Evolutionary conservation across 1,284 basidiomycete genomes (phyloP).

Genomic region (Cryptococcus floricola): DNA sequence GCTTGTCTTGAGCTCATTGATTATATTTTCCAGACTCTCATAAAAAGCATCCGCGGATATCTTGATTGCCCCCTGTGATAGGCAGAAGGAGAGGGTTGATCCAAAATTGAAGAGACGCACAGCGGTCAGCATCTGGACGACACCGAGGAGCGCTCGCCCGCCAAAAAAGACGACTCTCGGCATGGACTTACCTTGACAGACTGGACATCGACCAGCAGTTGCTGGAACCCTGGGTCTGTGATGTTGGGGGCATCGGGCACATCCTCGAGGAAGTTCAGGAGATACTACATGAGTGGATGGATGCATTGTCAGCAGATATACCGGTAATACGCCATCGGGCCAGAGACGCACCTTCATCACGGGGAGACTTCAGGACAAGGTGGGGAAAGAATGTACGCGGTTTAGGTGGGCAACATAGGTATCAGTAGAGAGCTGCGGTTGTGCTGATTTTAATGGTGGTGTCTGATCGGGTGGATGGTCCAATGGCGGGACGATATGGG

Average conservation of each 20-base stretch:
- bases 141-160: slow-evolving; percentile 1
- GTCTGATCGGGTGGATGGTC: slow-evolving; percentile 32
- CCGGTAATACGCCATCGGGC: not conserved
- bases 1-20: slow-evolving; percentile 75
- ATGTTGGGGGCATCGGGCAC: slow-evolving; percentile 45
- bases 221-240: slow-evolving; percentile 46
- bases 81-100: not conserved
- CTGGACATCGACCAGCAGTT: slow-evolving; percentile 48
- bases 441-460: not conserved
- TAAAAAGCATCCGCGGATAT: slow-evolving; percentile 77
- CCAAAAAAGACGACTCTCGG: not conserved
- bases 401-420: slow-evolving; percentile 14
- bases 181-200: slow-evolving; percentile 44
- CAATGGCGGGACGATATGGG: slow-evolving; percentile 8
- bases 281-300: slow-evolving; percentile 37
- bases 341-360: slow-evolving; percentile 42
- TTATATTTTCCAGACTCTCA: slow-evolving; percentile 80
- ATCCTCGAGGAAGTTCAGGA: slow-evolving; percentile 48
- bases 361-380: slow-evolving; percentile 5
- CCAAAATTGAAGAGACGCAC: not conserved
- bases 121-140: not conserved
- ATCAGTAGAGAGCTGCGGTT: slow-evolving; percentile 29
- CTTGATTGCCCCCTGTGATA: slow-evolving; percentile 10
- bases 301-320: slow-evolving; percentile 29
- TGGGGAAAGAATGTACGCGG: not conserved